phyloP scores from a whole-genome alignment of 1,284 basidiomycete species.

The Inonotus hispidus region DNA sequence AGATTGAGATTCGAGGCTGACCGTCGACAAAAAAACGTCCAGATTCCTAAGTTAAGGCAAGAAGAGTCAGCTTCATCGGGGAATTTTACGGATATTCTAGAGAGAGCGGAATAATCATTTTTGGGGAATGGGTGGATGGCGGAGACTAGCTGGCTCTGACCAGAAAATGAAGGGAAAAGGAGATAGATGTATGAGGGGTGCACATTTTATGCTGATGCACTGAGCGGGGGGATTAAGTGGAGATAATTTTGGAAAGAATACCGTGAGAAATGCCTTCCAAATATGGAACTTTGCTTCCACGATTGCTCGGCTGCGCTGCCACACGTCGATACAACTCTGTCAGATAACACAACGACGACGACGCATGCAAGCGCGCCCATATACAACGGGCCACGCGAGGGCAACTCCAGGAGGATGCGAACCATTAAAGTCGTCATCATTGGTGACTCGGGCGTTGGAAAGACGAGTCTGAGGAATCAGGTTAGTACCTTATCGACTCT shows the following conservation, averaged over 20 bases:
- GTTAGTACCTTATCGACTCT: conserved; percentile 33
- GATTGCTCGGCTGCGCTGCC: background rate
- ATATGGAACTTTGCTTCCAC: background rate
- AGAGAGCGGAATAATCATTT: too few relatives aligned
- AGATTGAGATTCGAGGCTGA: too few relatives aligned
- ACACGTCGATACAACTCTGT: background rate
- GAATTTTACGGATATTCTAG: too few relatives aligned
- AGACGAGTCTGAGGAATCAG: conserved; percentile 67
- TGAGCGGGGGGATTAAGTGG: background rate
- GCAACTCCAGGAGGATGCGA: conserved; percentile 4
- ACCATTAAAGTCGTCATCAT: conserved; percentile 68
- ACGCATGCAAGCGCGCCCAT: conserved; percentile 1
- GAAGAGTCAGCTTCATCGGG: too few relatives aligned
- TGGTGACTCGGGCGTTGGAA: conserved; percentile 72
- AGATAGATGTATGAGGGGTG: background rate
- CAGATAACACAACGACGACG: background rate
- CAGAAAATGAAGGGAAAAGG: background rate
- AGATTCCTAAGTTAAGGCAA: too few relatives aligned
- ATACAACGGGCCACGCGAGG: background rate
- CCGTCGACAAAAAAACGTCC: too few relatives aligned
- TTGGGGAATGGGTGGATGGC: too few relatives aligned
- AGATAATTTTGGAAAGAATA: background rate
- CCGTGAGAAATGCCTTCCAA: background rate
- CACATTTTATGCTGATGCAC: background rate
- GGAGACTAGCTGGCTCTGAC: too few relatives aligned